Evolutionary conservation across 2,329 filamentous ascomycete species (phyloP).

Genomic region (Neofusicoccum ribis): DNA sequence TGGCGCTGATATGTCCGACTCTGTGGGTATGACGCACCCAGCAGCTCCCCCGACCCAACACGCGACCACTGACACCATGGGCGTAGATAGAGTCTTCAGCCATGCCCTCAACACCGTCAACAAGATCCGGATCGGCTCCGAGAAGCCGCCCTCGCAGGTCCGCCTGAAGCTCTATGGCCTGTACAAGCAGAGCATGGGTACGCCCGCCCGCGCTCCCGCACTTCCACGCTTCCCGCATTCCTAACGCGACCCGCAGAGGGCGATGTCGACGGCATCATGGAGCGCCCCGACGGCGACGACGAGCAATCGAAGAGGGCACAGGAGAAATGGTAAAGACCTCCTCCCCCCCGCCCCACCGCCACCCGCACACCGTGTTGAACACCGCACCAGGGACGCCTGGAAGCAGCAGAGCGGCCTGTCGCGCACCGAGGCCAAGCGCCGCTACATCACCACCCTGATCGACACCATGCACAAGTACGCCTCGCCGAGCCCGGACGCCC

Average conservation of each 20-base stretch:
- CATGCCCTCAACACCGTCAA: constrained; percentile 99
- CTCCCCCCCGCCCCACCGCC: constrained; percentile 23
- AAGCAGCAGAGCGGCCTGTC: constrained; percentile 79
- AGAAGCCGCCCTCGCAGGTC: constrained; percentile 80
- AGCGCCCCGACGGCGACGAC: constrained; percentile 63
- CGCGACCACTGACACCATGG: constrained; percentile 4
- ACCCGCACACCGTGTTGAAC: background rate
- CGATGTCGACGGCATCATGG: constrained; percentile 91
- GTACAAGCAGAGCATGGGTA: constrained; percentile 96
- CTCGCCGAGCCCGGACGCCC: constrained; percentile 77
- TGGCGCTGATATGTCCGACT: constrained; percentile 21
- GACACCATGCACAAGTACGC: constrained; percentile 97
- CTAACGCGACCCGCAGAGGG: constrained; percentile 61
- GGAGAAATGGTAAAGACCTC: constrained; percentile 63
- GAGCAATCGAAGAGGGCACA: constrained; percentile 56
- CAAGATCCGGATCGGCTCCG: constrained; percentile 91
- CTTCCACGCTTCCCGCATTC: background rate
- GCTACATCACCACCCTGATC: constrained; percentile 70
- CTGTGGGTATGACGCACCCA: constrained; percentile 19
- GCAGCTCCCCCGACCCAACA: background rate
- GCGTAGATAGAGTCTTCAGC: constrained; percentile 90
- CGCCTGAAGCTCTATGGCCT: constrained; percentile 92
- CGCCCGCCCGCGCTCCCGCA: constrained; percentile 21
- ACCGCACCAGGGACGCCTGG: constrained; percentile 76
- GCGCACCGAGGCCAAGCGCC: constrained; percentile 64